Evolutionary conservation across 495 filamentous ascomycete genomes (phyloP).

Genomic region (Penicillium nucicola): DNA sequence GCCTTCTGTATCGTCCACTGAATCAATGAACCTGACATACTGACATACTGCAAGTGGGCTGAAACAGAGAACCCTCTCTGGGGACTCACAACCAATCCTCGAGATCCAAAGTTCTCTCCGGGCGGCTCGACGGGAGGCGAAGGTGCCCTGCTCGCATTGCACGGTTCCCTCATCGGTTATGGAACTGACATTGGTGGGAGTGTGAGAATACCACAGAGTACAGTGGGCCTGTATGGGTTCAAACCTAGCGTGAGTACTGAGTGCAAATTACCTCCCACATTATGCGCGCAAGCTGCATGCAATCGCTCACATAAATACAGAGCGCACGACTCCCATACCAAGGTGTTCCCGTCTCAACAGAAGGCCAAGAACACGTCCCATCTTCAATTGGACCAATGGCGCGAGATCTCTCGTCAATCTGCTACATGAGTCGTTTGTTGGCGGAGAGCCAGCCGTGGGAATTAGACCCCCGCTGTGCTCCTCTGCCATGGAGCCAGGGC

Average conservation of each 20-base stretch:
- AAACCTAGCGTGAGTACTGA: slow-evolving; percentile 49
- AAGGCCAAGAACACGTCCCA: slow-evolving; percentile 54
- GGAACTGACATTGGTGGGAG: slow-evolving; percentile 65
- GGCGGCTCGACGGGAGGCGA: slow-evolving; percentile 68
- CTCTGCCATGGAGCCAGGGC: slow-evolving; percentile 44
- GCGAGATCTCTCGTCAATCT: slow-evolving; percentile 38
- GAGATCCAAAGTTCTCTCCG: slow-evolving; percentile 42
- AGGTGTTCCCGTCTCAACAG: slow-evolving; percentile 46
- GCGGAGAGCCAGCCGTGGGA: slow-evolving; percentile 40
- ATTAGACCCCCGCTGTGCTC: slow-evolving; percentile 44
- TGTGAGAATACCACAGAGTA: slow-evolving; percentile 53
- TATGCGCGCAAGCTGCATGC: background rate
- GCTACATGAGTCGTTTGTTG: slow-evolving; percentile 38
- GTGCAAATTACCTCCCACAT: background rate
- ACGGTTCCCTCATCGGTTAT: slow-evolving; percentile 61
- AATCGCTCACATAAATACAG: slow-evolving; percentile 16
- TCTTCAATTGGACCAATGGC: slow-evolving; percentile 51
- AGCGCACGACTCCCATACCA: slow-evolving; percentile 45
- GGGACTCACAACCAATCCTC: slow-evolving; percentile 51
- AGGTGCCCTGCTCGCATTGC: slow-evolving; percentile 54
- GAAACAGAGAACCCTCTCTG: slow-evolving; percentile 55
- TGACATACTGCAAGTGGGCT: slow-evolving; percentile 29
- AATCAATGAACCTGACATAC: slow-evolving; percentile 5
- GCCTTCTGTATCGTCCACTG: background rate
- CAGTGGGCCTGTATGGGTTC: slow-evolving; percentile 52